A percentile compares a stretch with the other conserved stretches of the same genome.
phyloP scores from a whole-genome alignment of 208 protist genomes.

The Crithidia thermophila region DNA sequence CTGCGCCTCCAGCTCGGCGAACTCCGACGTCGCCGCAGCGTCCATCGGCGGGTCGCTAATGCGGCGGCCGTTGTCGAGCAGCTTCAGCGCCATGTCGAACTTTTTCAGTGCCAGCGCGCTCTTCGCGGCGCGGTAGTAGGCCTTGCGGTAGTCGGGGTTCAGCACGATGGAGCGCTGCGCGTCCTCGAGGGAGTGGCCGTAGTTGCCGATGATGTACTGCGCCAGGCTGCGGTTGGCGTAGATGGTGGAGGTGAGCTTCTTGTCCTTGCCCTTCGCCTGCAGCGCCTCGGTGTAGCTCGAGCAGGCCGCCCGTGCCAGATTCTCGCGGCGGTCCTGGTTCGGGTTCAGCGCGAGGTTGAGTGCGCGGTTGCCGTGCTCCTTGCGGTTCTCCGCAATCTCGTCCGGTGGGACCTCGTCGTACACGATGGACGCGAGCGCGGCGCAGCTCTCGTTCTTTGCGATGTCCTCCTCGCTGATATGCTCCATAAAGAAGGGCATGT shows the following conservation, averaged over 20 bases:
- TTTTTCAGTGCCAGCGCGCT: constrained; percentile 73
- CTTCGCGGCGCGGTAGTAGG: constrained; percentile 86
- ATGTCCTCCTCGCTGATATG: constrained; percentile 84
- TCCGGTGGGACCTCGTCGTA: constrained; percentile 87
- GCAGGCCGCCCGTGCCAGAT: constrained; percentile 77
- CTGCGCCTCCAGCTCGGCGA: constrained; percentile 56
- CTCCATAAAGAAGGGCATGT: constrained; percentile 93
- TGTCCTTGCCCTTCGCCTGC: constrained; percentile 79
- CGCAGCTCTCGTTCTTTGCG: constrained; percentile 72
- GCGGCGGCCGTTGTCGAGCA: constrained; percentile 53
- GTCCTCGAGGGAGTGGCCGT: constrained; percentile 82
- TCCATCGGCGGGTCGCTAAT: constrained; percentile 43
- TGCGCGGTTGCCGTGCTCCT: constrained; percentile 83
- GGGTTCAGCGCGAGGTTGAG: constrained; percentile 82
- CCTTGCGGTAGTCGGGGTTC: constrained; percentile 81
- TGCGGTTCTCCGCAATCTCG: constrained; percentile 85
- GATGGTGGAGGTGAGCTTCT: constrained; percentile 60
- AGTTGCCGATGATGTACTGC: constrained; percentile 90
- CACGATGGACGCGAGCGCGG: constrained; percentile 79
- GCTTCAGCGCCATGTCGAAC: constrained; percentile 68
- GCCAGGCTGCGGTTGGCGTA: constrained; percentile 88
- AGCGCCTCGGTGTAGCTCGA: constrained; percentile 89
- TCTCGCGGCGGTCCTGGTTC: constrained; percentile 71
- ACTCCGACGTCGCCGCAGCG: constrained; percentile 41
- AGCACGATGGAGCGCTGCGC: constrained; percentile 82